Evolutionary conservation across 768 basidiomycete genomes (phyloP).

Genomic region (Favolaschia claudopus): DNA sequence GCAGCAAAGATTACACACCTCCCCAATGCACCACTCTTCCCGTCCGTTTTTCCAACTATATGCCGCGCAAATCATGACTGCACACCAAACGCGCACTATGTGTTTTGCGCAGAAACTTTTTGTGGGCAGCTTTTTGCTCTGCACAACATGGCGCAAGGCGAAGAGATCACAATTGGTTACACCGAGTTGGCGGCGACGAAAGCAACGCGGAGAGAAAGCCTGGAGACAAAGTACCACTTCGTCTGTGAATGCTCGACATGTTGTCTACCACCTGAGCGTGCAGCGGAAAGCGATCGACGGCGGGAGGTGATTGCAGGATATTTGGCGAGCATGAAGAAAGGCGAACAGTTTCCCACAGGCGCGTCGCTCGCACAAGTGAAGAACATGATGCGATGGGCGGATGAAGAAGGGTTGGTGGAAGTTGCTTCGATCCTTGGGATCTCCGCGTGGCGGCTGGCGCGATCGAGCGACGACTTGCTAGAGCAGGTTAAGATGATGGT

Average conservation of each 20-base stretch:
- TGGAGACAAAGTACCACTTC: constrained; percentile 5
- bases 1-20: not conserved
- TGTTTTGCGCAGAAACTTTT: constrained; percentile 7
- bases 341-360: not conserved
- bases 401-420: not conserved
- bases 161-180: constrained; percentile 24
- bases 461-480: not conserved
- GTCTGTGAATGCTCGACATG: constrained; percentile 17
- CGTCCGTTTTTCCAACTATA: constrained; percentile 16
- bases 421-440: constrained; percentile 8
- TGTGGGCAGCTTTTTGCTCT: constrained; percentile 13
- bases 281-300: constrained; percentile 5
- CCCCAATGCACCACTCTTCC: not conserved
- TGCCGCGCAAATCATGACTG: constrained; percentile 27
- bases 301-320: constrained; percentile 11
- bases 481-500: constrained; percentile 8
- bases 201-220: not conserved
- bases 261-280: not conserved
- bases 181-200: constrained; percentile 10
- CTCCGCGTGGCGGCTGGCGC: constrained; percentile 17
- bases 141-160: constrained; percentile 15
- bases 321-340: not conserved
- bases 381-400: not conserved
- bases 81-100: constrained; percentile 21
- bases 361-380: not conserved